Conservation (phyloP, 176 grass and related monocot genomes). For the Raddia guianensis region DNA sequence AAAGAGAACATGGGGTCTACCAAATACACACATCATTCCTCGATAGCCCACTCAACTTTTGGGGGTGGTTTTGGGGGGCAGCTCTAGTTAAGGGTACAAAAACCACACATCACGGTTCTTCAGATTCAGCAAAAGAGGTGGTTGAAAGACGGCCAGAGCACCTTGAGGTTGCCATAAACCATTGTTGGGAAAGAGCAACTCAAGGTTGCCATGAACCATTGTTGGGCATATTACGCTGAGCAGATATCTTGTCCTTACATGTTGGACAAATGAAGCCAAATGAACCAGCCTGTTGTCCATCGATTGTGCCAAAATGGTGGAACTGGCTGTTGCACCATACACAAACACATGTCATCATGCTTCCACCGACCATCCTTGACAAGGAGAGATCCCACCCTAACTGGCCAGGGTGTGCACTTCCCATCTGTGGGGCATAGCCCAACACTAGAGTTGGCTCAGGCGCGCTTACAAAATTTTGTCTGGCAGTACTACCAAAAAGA, state of each 20-base stretch:
- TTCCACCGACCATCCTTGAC: constrained; percentile 48
- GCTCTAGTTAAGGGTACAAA: background rate
- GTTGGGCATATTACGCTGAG: constrained; percentile 42
- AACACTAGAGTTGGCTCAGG: constrained; percentile 60
- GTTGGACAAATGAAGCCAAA: constrained; percentile 74
- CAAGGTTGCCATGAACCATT: constrained; percentile 52
- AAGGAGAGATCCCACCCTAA: constrained; percentile 73
- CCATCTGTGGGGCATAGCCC: constrained; percentile 60
- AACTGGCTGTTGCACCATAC: constrained; percentile 80
- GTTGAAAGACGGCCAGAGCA: background rate
- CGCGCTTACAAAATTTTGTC: constrained; percentile 38
- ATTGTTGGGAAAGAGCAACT: constrained; percentile 27
- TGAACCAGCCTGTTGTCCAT: constrained; percentile 52
- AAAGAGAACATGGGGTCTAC: constrained; percentile 17
- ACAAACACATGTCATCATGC: constrained; percentile 53
- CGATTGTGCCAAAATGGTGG: constrained; percentile 54
- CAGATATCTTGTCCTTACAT: constrained; percentile 76
- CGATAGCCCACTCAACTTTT: constrained; percentile 7
- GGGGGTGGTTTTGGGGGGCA: too few species aligned
- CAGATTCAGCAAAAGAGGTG: constrained; percentile 10
- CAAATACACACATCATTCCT: constrained; percentile 21
- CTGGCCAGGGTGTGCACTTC: constrained; percentile 47
- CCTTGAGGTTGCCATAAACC: constrained; percentile 49
- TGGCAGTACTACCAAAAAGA: constrained; percentile 44
- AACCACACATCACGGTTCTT: background rate